Evolutionary conservation across 1,284 basidiomycete species (phyloP).

Genomic region (Jaminaea rosea): DNA sequence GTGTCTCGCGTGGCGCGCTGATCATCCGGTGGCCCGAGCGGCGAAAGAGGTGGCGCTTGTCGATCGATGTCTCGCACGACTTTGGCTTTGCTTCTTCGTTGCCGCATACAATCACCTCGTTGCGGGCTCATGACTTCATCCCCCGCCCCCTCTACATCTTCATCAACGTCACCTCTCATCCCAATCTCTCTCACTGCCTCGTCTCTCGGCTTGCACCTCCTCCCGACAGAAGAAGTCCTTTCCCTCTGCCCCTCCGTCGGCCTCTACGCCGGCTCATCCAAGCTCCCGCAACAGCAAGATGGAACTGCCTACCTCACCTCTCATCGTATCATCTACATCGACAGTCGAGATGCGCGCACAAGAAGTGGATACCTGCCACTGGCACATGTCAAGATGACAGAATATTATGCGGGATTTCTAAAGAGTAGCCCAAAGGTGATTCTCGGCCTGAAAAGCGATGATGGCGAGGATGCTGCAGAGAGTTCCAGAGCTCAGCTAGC

Average conservation of each 20-base stretch:
- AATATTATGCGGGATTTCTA: constrained; percentile 85
- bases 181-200: constrained; percentile 32
- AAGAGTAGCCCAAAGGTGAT: constrained; percentile 83
- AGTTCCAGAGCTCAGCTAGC: background rate
- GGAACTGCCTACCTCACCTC: constrained; percentile 70
- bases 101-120: no score
- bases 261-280: constrained; percentile 57
- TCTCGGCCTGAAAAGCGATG: constrained; percentile 48
- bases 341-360: constrained; percentile 54
- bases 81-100: no score
- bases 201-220: constrained; percentile 30
- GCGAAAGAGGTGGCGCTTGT: no score
- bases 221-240: constrained; percentile 32
- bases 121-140: no score
- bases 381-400: constrained; percentile 63
- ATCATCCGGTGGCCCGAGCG: no score
- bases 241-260: constrained; percentile 35
- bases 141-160: no score
- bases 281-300: constrained; percentile 63
- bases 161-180: no score
- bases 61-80: no score
- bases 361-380: constrained; percentile 53
- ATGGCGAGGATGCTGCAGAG: constrained; percentile 4
- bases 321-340: constrained; percentile 75
- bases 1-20: no score